Conservation (phyloP, 148 eudicot genomes). For the Oxyria digyna region DNA sequence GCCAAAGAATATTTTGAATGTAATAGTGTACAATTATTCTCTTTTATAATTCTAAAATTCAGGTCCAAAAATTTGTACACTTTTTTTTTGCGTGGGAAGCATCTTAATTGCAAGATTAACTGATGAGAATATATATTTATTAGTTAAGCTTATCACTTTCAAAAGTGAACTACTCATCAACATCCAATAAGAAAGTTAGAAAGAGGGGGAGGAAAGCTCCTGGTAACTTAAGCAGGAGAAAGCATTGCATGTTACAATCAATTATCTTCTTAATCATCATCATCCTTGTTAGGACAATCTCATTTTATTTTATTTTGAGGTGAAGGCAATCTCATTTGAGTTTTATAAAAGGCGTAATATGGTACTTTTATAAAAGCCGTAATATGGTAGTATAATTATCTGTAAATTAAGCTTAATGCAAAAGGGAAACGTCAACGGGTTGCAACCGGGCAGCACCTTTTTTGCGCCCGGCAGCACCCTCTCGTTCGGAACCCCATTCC, state of each 20-base stretch:
- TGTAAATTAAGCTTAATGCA: background rate
- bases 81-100: background rate
- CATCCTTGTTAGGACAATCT: background rate
- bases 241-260: background rate
- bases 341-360: too few species aligned
- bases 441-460: too few species aligned
- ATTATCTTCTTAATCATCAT: background rate
- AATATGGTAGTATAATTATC: too few species aligned
- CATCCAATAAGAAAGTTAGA: background rate
- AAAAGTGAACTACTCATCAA: background rate
- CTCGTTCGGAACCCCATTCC: too few species aligned
- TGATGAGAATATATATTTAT: background rate
- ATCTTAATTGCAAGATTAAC: background rate
- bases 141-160: background rate
- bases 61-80: background rate
- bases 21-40: background rate
- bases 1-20: background rate
- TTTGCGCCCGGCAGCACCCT: too few species aligned
- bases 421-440: background rate
- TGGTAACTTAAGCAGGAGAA: background rate
- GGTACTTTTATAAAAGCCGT: too few species aligned
- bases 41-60: background rate
- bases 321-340: too few species aligned
- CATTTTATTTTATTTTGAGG: too few species aligned
- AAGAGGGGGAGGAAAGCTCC: background rate